These are phyloP conservation scores for Leptodontidium sp. DNA, from an alignment of 2,329 filamentous ascomycete species.

Conservation along the genomic window DNA sequence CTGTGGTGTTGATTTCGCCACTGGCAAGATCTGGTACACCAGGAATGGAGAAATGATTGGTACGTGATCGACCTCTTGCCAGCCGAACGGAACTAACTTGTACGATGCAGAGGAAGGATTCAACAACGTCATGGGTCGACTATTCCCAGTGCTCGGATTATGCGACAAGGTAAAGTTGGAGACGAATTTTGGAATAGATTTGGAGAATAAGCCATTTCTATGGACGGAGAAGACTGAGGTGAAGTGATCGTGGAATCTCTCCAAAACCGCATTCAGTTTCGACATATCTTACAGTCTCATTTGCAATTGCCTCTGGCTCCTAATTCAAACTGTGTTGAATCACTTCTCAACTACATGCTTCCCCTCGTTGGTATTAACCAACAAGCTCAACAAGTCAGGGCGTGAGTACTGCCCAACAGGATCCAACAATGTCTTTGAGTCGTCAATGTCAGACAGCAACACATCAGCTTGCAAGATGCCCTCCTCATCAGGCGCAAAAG, in stretches of 20 bases:
- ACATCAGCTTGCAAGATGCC: constrained; percentile 51
- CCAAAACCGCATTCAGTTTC: not conserved
- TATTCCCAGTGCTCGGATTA: constrained; percentile 13
- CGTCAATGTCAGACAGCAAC: constrained; percentile 29
- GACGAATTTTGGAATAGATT: not conserved
- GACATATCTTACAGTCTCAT: not conserved
- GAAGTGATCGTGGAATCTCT: not conserved
- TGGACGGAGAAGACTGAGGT: constrained; percentile 3
- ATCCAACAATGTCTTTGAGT: constrained; percentile 35
- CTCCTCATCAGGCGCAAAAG: constrained; percentile 43
- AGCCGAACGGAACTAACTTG: not conserved
- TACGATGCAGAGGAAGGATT: constrained; percentile 11
- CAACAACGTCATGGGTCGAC: not conserved
- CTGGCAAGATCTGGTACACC: constrained; percentile 12
- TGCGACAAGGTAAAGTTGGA: not conserved
- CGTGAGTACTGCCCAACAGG: constrained; percentile 41
- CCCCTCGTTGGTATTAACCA: constrained; percentile 22
- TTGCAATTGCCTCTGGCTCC: not conserved
- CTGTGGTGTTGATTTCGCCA: constrained; percentile 8
- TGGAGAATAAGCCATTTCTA: not conserved
- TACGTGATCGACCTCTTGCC: not conserved
- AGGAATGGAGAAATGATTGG: constrained; percentile 5
- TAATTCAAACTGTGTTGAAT: not conserved
- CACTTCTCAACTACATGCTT: constrained; percentile 24
- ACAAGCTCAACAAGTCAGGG: constrained; percentile 39